Base-by-base conservation (phyloP, 2,329 filamentous ascomycete genomes). In the Trichophyton mentagrophytes region DNA sequence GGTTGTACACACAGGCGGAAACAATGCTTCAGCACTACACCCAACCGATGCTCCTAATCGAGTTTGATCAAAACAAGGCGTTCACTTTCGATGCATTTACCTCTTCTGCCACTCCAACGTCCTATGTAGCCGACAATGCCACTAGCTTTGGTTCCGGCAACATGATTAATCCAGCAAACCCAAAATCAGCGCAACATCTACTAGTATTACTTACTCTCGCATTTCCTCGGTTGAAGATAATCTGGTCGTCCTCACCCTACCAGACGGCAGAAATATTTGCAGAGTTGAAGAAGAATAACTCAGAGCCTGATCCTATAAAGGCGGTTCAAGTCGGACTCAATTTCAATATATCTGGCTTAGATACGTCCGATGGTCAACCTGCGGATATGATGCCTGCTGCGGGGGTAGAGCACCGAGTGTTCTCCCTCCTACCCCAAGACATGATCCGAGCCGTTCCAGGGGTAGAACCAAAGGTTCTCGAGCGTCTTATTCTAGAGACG, bases 221-320 rank as follows among this genome's bases (percentile, higher is more conserved):
- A 0, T 99, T 97, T 68, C 93, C 93, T 0, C 84, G 84, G 22
- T 80, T 99, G 57, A 87, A 89, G 65, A 88, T 99, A 67, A 90
- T 99, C 67, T 99, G 93, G 93, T 93, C 88, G 7, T 89, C 84
- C 7, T 90, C 87, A 9, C 92, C 93, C 0, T 96, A 95, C 70
- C 91, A 99, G 73, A 97, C 93, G 0, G 93, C 93, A 1, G 91
- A 97, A 76, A 97, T 99, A 64, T 97, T 99, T 71, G 87, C 91
- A 68, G 86, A 90, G 66, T 82, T 99, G 60, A 99, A 99, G 77
- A 87, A 90, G 66, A 87, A 90, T 68, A 87, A 92, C 67, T 80
- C 86, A 2, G 93, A 99, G 74, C 93, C 93, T 0, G 91, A 99
- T 71, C 93, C 93, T 1, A 81, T 95, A 40, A 85, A 84, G 2